These are phyloP conservation scores for Coemansia sp. DNA, from an alignment of 192 early-diverging fungal species.

Conservation along the genomic window DNA sequence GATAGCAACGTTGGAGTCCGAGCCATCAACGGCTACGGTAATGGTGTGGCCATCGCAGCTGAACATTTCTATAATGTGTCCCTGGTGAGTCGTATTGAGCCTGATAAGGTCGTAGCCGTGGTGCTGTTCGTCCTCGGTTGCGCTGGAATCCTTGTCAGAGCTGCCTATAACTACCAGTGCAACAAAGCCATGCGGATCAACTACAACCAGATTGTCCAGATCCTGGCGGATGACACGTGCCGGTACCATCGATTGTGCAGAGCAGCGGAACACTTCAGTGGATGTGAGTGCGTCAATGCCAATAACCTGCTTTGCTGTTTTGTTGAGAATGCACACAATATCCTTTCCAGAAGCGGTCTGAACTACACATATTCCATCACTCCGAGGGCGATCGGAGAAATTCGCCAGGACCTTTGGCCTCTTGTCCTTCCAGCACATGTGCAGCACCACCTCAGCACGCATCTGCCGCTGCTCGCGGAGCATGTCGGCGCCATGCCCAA, in stretches of 20 bases:
- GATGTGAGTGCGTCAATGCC: constrained; percentile 24
- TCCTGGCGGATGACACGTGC: constrained; percentile 13
- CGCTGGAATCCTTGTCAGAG: not conserved
- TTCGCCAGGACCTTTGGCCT: constrained; percentile 9
- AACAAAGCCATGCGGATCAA: constrained; percentile 18
- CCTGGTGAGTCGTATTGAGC: constrained; percentile 4
- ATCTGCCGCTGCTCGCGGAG: constrained; percentile 50
- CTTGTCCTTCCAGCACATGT: constrained; percentile 37
- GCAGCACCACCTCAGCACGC: constrained; percentile 38
- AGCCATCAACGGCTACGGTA: constrained; percentile 2
- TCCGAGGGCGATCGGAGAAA: constrained; percentile 1
- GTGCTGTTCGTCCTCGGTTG: not conserved
- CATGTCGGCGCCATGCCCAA: constrained; percentile 38
- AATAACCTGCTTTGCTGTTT: constrained; percentile 14
- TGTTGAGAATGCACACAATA: constrained; percentile 34
- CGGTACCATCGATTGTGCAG: constrained; percentile 30
- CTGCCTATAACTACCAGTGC: constrained; percentile 1
- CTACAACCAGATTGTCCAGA: constrained; percentile 39
- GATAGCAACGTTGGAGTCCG: not conserved
- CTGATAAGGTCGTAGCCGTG: not conserved
- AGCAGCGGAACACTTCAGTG: constrained; percentile 28
- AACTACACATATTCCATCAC: constrained; percentile 28
- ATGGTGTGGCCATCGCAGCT: constrained; percentile 11
- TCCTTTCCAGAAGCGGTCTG: constrained; percentile 29
- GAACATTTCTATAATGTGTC: constrained; percentile 5